A percentile compares a stretch with the other conserved stretches of the same genome.
These are phyloP conservation scores for Lipomyces japonicus DNA, from an alignment of 805 yeast genomes.

Conservation along the genomic window DNA sequence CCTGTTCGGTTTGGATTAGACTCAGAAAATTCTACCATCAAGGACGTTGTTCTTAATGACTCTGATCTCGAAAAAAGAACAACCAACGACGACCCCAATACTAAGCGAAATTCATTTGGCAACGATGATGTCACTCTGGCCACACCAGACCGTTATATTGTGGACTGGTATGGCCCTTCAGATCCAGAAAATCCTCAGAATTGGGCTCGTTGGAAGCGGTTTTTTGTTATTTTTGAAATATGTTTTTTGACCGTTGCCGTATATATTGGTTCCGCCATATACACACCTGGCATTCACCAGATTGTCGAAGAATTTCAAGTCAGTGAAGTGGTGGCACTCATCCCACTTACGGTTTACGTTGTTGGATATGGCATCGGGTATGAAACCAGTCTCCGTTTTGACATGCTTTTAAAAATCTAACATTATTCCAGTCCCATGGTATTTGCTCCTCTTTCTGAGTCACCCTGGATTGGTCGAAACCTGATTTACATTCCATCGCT, in stretches of 20 bases:
- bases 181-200: conserved; percentile 82
- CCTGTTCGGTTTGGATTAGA: not conserved
- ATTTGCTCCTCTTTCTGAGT: conserved; percentile 57
- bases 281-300: conserved; percentile 55
- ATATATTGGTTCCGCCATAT: conserved; percentile 81
- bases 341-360: conserved; percentile 76
- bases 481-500: conserved; percentile 48
- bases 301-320: conserved; percentile 51
- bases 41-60: no score
- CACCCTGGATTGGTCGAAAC: conserved; percentile 52
- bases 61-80: no score
- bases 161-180: conserved; percentile 68
- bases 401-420: no score
- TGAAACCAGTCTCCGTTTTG: no score
- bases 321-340: conserved; percentile 62
- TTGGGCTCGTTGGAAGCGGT: conserved; percentile 56
- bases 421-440: conserved; percentile 59
- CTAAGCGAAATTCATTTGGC: no score
- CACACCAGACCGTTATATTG: conserved; percentile 61
- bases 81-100: no score
- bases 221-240: conserved; percentile 43
- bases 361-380: conserved; percentile 92
- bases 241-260: conserved; percentile 52
- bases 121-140: no score
- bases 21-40: no score